phyloP scores from a whole-genome alignment of 805 yeast genomes.

The Metschnikowia similis region DNA sequence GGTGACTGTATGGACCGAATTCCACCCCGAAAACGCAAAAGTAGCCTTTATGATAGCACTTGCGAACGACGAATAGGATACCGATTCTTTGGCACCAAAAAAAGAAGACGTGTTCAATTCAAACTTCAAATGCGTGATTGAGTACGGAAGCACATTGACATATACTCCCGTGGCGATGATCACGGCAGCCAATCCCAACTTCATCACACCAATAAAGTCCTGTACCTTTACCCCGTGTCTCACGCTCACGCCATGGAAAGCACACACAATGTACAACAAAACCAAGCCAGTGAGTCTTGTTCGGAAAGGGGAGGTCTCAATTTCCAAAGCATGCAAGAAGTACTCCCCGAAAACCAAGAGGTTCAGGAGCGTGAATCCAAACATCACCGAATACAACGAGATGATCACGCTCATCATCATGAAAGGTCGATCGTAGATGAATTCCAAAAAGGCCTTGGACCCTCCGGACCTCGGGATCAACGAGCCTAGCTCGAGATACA shows the following conservation, averaged over 20 bases:
- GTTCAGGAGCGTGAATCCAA: slow-evolving; percentile 54
- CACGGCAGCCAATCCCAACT: slow-evolving; percentile 48
- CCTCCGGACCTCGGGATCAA: slow-evolving; percentile 75
- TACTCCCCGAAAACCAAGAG: slow-evolving; percentile 63
- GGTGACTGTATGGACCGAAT: slow-evolving; percentile 54
- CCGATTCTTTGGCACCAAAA: slow-evolving; percentile 26
- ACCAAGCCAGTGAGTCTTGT: slow-evolving; percentile 30
- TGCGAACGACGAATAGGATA: slow-evolving; percentile 45
- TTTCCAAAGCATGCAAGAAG: slow-evolving; percentile 42
- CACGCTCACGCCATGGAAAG: slow-evolving; percentile 56
- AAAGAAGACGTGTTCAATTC: slow-evolving; percentile 33
- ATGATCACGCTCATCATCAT: slow-evolving; percentile 50
- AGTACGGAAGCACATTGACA: slow-evolving; percentile 47
- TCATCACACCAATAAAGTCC: slow-evolving; percentile 59
- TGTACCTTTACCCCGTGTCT: slow-evolving; percentile 58
- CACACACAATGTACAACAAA: slow-evolving; percentile 26
- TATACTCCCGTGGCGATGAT: slow-evolving; percentile 59
- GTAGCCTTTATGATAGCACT: slow-evolving; percentile 55
- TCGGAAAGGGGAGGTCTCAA: slow-evolving; percentile 33
- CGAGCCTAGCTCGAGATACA: slow-evolving; percentile 67
- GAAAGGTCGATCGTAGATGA: slow-evolving; percentile 57
- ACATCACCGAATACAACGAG: slow-evolving; percentile 45
- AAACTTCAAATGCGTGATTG: slow-evolving; percentile 40
- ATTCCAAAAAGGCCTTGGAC: slow-evolving; percentile 66
- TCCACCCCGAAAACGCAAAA: slow-evolving; percentile 64